Evolutionary conservation across 139 green algal species (phyloP).

Genomic region (Desmodesmus armatus): DNA sequence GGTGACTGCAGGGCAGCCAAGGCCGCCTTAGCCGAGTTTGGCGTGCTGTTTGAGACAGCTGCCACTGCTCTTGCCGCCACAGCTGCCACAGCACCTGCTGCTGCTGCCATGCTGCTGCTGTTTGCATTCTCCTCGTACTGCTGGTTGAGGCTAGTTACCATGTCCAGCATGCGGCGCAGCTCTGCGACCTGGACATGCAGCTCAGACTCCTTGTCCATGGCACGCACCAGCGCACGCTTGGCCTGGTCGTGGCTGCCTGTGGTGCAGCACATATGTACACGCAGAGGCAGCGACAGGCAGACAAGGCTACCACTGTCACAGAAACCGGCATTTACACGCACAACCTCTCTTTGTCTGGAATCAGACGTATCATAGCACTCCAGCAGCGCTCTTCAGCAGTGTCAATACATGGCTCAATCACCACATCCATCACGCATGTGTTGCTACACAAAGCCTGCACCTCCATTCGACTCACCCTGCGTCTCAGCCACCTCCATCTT

Average conservation of each 20-base stretch:
- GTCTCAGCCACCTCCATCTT: slow-evolving; percentile 51
- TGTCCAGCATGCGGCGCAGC: slow-evolving; percentile 45
- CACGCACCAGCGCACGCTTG: slow-evolving; percentile 44
- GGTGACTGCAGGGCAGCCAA: background rate
- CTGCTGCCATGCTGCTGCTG: background rate
- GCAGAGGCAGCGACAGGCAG: no score
- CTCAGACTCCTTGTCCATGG: slow-evolving; percentile 39
- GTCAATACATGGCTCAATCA: background rate
- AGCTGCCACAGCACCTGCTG: background rate
- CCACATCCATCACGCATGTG: no score
- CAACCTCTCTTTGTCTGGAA: no score
- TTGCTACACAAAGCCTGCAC: no score
- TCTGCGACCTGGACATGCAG: slow-evolving; percentile 24
- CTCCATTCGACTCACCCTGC: slow-evolving; percentile 31
- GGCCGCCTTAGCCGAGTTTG: background rate
- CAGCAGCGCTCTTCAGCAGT: no score
- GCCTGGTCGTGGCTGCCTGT: slow-evolving; percentile 41
- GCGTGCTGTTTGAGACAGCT: no score
- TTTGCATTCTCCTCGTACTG: background rate
- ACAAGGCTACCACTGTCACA: no score
- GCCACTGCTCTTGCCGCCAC: background rate
- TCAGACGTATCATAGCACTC: no score
- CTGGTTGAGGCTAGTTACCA: slow-evolving; percentile 16
- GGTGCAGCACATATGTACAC: no score
- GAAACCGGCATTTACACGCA: no score